Conservation (phyloP, 495 filamentous ascomycete genomes). For the Neohortaea acidophila region DNA sequence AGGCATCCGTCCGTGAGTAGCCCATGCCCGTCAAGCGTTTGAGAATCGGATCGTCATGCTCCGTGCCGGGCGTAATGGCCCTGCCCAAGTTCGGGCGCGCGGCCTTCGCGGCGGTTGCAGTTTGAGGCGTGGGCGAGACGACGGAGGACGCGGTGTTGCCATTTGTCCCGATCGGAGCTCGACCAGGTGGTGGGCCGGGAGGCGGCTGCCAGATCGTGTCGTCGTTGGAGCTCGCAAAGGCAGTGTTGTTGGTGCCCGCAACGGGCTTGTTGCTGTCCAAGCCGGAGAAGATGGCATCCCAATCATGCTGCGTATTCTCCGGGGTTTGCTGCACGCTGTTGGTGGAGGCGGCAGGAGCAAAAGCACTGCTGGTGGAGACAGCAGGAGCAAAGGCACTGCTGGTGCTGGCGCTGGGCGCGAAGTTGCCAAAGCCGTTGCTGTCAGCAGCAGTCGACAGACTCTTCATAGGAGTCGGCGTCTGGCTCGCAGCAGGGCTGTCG, state of each 20-base stretch:
- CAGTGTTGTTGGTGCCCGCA: slow-evolving; percentile 1
- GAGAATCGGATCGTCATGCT: slow-evolving; percentile 80
- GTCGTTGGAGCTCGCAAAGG: background rate
- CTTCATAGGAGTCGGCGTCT: slow-evolving; percentile 30
- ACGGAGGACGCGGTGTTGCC: too few species aligned
- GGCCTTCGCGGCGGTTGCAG: too few species aligned
- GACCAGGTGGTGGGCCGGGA: background rate
- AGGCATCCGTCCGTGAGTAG: slow-evolving; percentile 61
- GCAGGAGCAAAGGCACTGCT: too few species aligned
- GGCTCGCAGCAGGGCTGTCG: slow-evolving; percentile 33
- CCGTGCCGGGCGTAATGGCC: slow-evolving; percentile 56
- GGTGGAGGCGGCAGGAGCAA: slow-evolving; percentile 1
- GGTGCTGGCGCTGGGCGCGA: slow-evolving; percentile 24
- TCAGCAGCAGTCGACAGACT: slow-evolving; percentile 26
- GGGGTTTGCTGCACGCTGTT: slow-evolving; percentile 20
- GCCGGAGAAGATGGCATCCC: slow-evolving; percentile 87
- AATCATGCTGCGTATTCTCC: slow-evolving; percentile 50
- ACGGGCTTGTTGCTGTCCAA: slow-evolving; percentile 34
- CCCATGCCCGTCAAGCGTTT: slow-evolving; percentile 87
- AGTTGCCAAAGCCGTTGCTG: slow-evolving; percentile 38
- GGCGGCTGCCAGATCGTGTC: background rate
- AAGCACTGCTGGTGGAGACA: slow-evolving; percentile 2
- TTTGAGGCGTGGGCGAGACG: background rate
- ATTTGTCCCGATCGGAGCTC: background rate
- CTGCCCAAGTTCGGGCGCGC: slow-evolving; percentile 38